Evolutionary conservation across 371 early-diverging fungal genomes (phyloP).

Genomic region (Mucor lusitanicus): DNA sequence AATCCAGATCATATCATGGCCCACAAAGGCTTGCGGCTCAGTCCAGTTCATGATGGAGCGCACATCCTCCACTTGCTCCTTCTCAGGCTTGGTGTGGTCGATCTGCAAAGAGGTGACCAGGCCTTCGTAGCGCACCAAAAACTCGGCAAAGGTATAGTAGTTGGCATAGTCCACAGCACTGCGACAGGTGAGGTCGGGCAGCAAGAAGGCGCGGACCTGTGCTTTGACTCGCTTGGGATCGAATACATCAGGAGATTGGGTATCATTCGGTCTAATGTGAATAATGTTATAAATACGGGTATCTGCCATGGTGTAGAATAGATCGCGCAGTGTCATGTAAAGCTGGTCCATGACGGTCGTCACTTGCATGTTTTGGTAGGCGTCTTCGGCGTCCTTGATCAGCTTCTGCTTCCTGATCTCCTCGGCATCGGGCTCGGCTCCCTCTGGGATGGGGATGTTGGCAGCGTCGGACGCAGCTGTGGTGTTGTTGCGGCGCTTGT

Average conservation of each 20-base stretch:
- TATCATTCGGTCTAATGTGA: constrained; percentile 81
- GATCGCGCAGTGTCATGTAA: constrained; percentile 65
- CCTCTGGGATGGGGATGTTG: constrained; percentile 17
- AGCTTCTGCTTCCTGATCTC: constrained; percentile 34
- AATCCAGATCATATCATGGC: constrained; percentile 68
- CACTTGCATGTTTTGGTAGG: constrained; percentile 54
- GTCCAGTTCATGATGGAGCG: constrained; percentile 52
- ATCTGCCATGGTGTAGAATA: constrained; percentile 71
- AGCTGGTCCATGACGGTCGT: constrained; percentile 72
- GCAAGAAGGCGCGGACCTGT: constrained; percentile 65
- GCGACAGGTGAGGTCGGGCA: constrained; percentile 65
- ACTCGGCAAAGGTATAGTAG: constrained; percentile 63
- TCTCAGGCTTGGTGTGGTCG: constrained; percentile 36
- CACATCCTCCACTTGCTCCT: constrained; percentile 44
- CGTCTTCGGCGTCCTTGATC: constrained; percentile 50
- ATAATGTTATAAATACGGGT: constrained; percentile 88
- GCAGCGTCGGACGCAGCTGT: background rate
- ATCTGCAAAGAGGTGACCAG: constrained; percentile 40
- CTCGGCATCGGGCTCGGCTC: constrained; percentile 17
- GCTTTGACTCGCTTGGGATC: constrained; percentile 60
- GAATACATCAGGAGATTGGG: constrained; percentile 56
- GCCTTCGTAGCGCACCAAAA: constrained; percentile 62
- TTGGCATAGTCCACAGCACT: constrained; percentile 60
- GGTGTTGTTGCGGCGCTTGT: constrained; percentile 31
- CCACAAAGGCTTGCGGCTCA: constrained; percentile 47